phyloP scores from a whole-genome alignment of 768 basidiomycete genomes.

The Panus rudis region DNA sequence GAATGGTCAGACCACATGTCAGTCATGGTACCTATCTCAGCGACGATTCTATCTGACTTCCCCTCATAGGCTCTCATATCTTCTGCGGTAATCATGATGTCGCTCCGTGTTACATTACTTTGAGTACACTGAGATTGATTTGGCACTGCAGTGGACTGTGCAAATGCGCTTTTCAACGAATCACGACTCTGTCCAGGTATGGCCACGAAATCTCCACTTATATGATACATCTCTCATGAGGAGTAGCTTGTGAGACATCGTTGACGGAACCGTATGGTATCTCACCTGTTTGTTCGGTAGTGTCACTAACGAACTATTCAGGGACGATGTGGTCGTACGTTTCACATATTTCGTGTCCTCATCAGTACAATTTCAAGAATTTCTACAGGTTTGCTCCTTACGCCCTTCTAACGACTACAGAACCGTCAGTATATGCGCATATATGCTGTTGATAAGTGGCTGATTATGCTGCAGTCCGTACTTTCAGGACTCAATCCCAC shows the following conservation, averaged over 20 bases:
- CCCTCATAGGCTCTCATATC: conserved; percentile 67
- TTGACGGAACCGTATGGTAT: conserved; percentile 66
- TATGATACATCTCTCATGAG: conserved; percentile 3
- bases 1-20: conserved; percentile 47
- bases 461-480: conserved; percentile 52
- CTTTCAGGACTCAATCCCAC: conserved; percentile 74
- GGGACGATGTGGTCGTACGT: conserved; percentile 28
- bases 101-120: conserved; percentile 7
- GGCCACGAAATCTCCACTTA: background rate
- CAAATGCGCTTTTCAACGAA: conserved; percentile 74
- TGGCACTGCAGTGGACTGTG: conserved; percentile 59
- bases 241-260: conserved; percentile 78
- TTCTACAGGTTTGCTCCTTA: conserved; percentile 62
- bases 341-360: conserved; percentile 39
- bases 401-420: conserved; percentile 89
- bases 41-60: conserved; percentile 4
- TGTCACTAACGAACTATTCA: conserved; percentile 1
- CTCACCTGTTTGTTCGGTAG: background rate
- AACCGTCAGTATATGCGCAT: conserved; percentile 52
- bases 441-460: conserved; percentile 12
- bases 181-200: conserved; percentile 75
- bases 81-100: conserved; percentile 84
- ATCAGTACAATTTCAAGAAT: conserved; percentile 38
- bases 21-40: conserved; percentile 13
- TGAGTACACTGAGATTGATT: background rate